Percentiles rank a stretch among this genome's conserved stretches.
phyloP scores from a whole-genome alignment of 2,329 filamentous ascomycete genomes.

The Fusarium avenaceum region DNA sequence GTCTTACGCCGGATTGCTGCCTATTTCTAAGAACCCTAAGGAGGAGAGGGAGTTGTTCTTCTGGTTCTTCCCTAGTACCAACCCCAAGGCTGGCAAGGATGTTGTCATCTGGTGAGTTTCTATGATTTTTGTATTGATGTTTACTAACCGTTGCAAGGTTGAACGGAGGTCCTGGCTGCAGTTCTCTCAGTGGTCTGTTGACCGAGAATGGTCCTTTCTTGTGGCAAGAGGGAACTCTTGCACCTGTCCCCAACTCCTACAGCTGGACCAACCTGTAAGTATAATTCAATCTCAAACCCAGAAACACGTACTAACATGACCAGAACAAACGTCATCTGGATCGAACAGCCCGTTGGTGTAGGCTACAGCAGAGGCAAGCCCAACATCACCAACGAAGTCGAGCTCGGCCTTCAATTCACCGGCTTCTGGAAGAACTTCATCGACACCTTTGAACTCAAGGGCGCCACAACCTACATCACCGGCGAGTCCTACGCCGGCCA shows the following conservation, averaged over 20 bases:
- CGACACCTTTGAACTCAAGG: conserved; percentile 75
- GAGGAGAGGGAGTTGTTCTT: conserved; percentile 71
- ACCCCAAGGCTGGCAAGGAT: conserved; percentile 65
- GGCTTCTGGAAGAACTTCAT: conserved; percentile 86
- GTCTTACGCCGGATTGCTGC: conserved; percentile 73
- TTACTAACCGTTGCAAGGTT: conserved; percentile 63
- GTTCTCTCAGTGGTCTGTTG: conserved; percentile 60
- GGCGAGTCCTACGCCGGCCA: conserved; percentile 78
- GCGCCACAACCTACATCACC: conserved; percentile 78
- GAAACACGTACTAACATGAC: rapidly evolving
- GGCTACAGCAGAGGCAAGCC: conserved; percentile 77
- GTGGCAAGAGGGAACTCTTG: conserved; percentile 78
- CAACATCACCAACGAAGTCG: conserved; percentile 74
- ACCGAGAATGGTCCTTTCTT: conserved; percentile 83
- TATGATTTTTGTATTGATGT: rapidly evolving
- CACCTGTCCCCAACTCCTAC: conserved; percentile 75
- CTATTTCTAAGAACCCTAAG: conserved; percentile 64
- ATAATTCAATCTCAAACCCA: rapidly evolving
- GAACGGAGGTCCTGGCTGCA: conserved; percentile 47
- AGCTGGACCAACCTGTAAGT: conserved; percentile 75
- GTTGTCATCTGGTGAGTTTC: conserved; percentile 68
- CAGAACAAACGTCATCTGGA: conserved; percentile 79
- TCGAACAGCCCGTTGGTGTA: conserved; percentile 76
- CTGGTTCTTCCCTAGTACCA: conserved; percentile 75
- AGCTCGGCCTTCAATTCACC: conserved; percentile 78